These are phyloP conservation scores for Suhomyces yuchorum DNA, from an alignment of 1,139 yeast species.

Conservation along the genomic window DNA sequence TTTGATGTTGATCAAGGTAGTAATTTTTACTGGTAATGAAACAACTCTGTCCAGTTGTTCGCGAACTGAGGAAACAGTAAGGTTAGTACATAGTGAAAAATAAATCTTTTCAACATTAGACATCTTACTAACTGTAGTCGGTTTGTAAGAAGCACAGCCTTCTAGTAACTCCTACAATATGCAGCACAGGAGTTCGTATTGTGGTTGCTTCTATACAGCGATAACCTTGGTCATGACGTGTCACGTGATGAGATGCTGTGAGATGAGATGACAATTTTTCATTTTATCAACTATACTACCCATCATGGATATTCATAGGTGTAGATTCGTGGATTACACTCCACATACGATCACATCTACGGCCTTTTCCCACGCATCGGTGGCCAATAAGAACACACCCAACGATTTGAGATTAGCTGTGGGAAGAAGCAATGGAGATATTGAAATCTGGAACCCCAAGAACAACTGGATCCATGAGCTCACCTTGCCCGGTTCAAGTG, in stretches of 20 bases:
- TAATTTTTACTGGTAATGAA: neutral
- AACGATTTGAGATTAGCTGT: slow-evolving; percentile 77
- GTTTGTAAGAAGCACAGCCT: too few species aligned
- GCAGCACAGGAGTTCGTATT: too few species aligned
- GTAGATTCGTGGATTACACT: slow-evolving; percentile 87
- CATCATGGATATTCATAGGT: slow-evolving; percentile 79
- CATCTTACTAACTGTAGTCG: neutral
- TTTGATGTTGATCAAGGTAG: too few species aligned
- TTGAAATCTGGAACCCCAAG: slow-evolving; percentile 94
- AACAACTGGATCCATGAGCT: slow-evolving; percentile 57
- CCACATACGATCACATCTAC: slow-evolving; percentile 85
- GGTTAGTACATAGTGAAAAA: neutral
- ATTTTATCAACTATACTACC: slow-evolving; percentile 5
- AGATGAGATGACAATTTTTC: slow-evolving; percentile 17
- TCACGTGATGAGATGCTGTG: slow-evolving; percentile 3
- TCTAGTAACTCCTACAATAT: too few species aligned
- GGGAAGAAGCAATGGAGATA: slow-evolving; percentile 92
- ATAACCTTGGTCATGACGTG: too few species aligned
- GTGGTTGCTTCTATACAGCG: too few species aligned
- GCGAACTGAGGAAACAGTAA: neutral
- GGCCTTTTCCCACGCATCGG: slow-evolving; percentile 73
- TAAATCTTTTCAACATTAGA: neutral
- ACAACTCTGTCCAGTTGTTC: neutral
- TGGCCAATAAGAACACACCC: slow-evolving; percentile 52
- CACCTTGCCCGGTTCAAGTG: slow-evolving; percentile 77